A percentile compares a stretch with the other conserved stretches of the same genome.
Evolutionary conservation across 495 filamentous ascomycete species (phyloP).

Genomic region (Monascus purpureus): DNA sequence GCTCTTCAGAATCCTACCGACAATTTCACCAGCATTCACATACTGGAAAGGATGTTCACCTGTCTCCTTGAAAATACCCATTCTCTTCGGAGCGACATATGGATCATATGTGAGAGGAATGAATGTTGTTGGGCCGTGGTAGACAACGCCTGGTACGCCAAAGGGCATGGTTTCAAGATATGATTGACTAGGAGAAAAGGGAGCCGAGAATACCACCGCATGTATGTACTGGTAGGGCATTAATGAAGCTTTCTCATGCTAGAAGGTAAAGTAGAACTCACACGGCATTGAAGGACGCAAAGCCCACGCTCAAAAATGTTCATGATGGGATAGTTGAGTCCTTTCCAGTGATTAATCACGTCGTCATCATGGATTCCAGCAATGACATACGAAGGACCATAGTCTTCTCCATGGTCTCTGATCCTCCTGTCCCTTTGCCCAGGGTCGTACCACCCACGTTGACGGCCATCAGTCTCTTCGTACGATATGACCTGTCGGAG

Average conservation of each 20-base stretch:
- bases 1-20: slow-evolving; percentile 74
- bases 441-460: slow-evolving; percentile 60
- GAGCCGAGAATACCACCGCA: slow-evolving; percentile 75
- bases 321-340: slow-evolving; percentile 98
- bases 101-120: slow-evolving; percentile 80
- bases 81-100: slow-evolving; percentile 60
- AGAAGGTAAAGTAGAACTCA: slow-evolving; percentile 28
- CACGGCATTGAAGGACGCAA: slow-evolving; percentile 86
- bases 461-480: slow-evolving; percentile 51
- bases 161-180: slow-evolving; percentile 67
- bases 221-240: slow-evolving; percentile 56
- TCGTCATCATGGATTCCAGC: slow-evolving; percentile 88
- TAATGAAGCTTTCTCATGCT: slow-evolving; percentile 9
- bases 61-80: slow-evolving; percentile 68
- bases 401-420: slow-evolving; percentile 49
- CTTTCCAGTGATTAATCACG: slow-evolving; percentile 91
- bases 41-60: slow-evolving; percentile 60
- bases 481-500: slow-evolving; percentile 55
- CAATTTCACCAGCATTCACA: slow-evolving; percentile 88
- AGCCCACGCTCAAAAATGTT: slow-evolving; percentile 94
- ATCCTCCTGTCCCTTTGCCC: slow-evolving; percentile 45
- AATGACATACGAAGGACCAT: slow-evolving; percentile 70
- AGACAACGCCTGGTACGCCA: slow-evolving; percentile 67
- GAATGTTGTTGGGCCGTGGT: slow-evolving; percentile 88
- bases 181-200: slow-evolving; percentile 60